Percentiles rank a stretch among this genome's conserved stretches.
Evolutionary conservation across 495 filamentous ascomycete species (phyloP).

Genomic region (Penicillium riverlandense): DNA sequence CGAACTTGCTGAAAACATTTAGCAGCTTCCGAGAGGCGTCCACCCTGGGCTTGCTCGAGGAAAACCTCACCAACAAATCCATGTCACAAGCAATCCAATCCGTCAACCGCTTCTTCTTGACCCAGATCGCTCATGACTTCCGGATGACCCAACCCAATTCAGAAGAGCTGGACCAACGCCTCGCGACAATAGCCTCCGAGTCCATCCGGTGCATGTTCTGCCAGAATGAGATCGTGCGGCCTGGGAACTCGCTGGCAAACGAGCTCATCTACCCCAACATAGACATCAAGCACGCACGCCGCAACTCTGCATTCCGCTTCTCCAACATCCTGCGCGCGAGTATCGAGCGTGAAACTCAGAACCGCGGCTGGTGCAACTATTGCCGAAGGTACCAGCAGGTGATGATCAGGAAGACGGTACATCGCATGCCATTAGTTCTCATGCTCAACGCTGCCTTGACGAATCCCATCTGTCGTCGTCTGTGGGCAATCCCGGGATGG

Average conservation of each 20-base stretch:
- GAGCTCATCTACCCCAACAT: slow-evolving; percentile 74
- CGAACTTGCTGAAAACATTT: slow-evolving; percentile 87
- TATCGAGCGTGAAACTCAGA: slow-evolving; percentile 74
- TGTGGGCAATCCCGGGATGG: slow-evolving; percentile 86
- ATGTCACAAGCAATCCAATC: slow-evolving; percentile 70
- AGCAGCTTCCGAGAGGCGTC: slow-evolving; percentile 68
- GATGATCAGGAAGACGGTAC: slow-evolving; percentile 68
- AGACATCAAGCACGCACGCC: slow-evolving; percentile 40
- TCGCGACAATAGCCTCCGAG: slow-evolving; percentile 47
- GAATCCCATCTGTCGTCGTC: slow-evolving; percentile 59
- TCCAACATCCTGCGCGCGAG: slow-evolving; percentile 79
- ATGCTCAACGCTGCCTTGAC: slow-evolving; percentile 75
- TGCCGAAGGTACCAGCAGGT: slow-evolving; percentile 83
- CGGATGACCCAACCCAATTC: slow-evolving; percentile 51
- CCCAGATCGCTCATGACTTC: slow-evolving; percentile 64
- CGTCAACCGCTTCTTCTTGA: slow-evolving; percentile 68
- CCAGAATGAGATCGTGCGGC: slow-evolving; percentile 63
- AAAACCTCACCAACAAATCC: slow-evolving; percentile 61
- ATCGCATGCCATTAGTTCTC: slow-evolving; percentile 71
- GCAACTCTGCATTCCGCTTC: slow-evolving; percentile 55
- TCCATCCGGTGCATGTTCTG: slow-evolving; percentile 78
- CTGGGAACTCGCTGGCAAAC: slow-evolving; percentile 64
- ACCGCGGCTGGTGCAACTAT: slow-evolving; percentile 81
- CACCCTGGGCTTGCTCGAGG: slow-evolving; percentile 71
- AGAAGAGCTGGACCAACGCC: slow-evolving; percentile 49